A percentile compares a stretch with the other conserved stretches of the same genome.
Conservation (phyloP, 73 alveolate species). For the Paramecium sonneborni region DNA sequence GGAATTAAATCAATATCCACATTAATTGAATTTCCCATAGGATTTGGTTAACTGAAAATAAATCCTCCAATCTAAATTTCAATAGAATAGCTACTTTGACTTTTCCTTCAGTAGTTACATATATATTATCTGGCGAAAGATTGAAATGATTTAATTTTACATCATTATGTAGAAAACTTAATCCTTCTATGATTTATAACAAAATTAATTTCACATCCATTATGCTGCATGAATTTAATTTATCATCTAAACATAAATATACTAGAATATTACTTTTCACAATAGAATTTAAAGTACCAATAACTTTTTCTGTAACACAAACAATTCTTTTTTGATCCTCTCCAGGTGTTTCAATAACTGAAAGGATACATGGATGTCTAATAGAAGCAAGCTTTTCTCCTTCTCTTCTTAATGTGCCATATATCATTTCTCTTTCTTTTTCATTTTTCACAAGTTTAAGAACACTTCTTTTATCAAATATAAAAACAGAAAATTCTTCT, state of each 20-base stretch:
- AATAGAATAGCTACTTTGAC: constrained; percentile 76
- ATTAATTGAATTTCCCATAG: not conserved
- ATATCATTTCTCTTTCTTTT: constrained; percentile 28
- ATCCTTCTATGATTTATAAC: constrained; percentile 88
- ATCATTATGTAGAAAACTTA: constrained; percentile 91
- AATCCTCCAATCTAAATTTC: not conserved
- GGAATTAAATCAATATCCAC: not conserved
- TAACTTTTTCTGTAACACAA: constrained; percentile 38
- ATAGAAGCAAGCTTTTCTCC: constrained; percentile 13
- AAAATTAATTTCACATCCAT: constrained; percentile 89
- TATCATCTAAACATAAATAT: not conserved
- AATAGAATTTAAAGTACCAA: not conserved
- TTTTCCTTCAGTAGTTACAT: constrained; percentile 87
- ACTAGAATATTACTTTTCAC: not conserved
- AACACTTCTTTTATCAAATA: constrained; percentile 19
- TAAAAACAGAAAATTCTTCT: constrained; percentile 28
- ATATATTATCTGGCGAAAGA: constrained; percentile 90
- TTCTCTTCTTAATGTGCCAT: not conserved
- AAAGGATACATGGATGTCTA: not conserved
- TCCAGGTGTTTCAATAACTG: constrained; percentile 27
- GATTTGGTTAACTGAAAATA: not conserved
- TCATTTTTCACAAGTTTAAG: not conserved
- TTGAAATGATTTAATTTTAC: constrained; percentile 88
- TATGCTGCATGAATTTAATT: constrained; percentile 64
- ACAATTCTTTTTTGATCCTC: constrained; percentile 32